These are phyloP conservation scores for Plasmodium malariae DNA, from an alignment of 169 alveolate species.

Conservation along the genomic window DNA sequence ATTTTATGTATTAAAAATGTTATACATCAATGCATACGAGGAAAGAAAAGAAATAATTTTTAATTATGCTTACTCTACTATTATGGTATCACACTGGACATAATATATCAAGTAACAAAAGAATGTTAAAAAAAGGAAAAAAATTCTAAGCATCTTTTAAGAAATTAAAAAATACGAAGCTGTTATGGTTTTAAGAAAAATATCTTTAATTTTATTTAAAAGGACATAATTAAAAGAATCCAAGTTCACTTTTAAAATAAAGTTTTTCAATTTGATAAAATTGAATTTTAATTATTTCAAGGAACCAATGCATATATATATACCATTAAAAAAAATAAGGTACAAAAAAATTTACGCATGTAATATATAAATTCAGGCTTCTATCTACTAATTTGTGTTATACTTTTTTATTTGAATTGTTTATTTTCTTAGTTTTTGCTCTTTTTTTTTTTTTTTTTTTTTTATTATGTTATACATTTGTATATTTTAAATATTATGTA, in stretches of 20 bases:
- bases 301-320: not conserved
- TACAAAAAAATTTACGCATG: not conserved
- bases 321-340: not conserved
- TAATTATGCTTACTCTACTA: slow-evolving; percentile 65
- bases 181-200: not conserved
- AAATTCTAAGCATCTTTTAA: slow-evolving; percentile 45
- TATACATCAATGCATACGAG: too few species aligned
- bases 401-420: too few species aligned
- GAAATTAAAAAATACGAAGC: slow-evolving; percentile 27
- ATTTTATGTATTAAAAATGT: too few species aligned
- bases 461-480: not conserved
- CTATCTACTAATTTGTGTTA: too few species aligned
- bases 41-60: not conserved
- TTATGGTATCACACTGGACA: slow-evolving; percentile 51
- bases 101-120: slow-evolving; percentile 28
- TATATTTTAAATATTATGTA: not conserved
- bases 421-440: too few species aligned
- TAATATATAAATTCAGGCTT: not conserved
- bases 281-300: not conserved
- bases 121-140: slow-evolving; percentile 43
- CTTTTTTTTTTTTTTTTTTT: not conserved
- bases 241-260: too few species aligned
- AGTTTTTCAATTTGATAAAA: too few species aligned
- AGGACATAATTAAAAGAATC: slow-evolving; percentile 26
- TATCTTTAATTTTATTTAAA: slow-evolving; percentile 15